These are phyloP conservation scores for Vigna mungo DNA, from an alignment of 306 rosid species.

Conservation along the genomic window DNA sequence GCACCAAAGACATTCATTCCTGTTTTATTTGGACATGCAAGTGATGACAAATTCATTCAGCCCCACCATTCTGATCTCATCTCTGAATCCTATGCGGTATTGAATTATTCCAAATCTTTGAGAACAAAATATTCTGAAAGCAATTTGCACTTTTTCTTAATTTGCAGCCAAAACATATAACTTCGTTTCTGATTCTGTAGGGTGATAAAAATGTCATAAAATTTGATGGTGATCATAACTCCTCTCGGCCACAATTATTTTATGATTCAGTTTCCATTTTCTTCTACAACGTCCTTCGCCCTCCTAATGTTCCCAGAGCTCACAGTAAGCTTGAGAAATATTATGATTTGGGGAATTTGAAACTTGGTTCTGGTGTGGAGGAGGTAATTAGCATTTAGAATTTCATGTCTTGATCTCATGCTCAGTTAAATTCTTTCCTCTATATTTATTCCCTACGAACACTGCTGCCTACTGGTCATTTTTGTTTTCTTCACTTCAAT, in stretches of 20 bases:
- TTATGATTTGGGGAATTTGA: slow-evolving; percentile 89
- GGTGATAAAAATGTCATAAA: slow-evolving; percentile 91
- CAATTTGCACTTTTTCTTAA: background rate
- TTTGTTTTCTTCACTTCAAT: slow-evolving; percentile 18
- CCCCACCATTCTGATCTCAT: slow-evolving; percentile 85
- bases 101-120: slow-evolving; percentile 40
- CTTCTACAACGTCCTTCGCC: slow-evolving; percentile 90
- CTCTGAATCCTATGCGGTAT: slow-evolving; percentile 77
- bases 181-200: slow-evolving; percentile 53
- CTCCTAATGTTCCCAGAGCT: slow-evolving; percentile 75
- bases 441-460: background rate
- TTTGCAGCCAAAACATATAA: slow-evolving; percentile 35
- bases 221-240: slow-evolving; percentile 96
- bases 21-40: slow-evolving; percentile 94
- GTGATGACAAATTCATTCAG: slow-evolving; percentile 87
- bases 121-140: slow-evolving; percentile 33
- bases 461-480: slow-evolving; percentile 8
- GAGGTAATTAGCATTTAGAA: slow-evolving; percentile 65
- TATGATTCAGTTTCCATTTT: slow-evolving; percentile 97
- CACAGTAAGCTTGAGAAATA: slow-evolving; percentile 87
- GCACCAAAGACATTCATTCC: slow-evolving; percentile 93
- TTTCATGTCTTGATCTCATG: slow-evolving; percentile 32
- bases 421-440: slow-evolving; percentile 25
- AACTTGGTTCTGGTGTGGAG: slow-evolving; percentile 78
- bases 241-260: slow-evolving; percentile 94